A percentile compares a stretch with the other conserved stretches of the same genome.
phyloP scores from a whole-genome alignment of 225 moss, liverwort and hornwort species.

The Marchantia polymorpha region DNA sequence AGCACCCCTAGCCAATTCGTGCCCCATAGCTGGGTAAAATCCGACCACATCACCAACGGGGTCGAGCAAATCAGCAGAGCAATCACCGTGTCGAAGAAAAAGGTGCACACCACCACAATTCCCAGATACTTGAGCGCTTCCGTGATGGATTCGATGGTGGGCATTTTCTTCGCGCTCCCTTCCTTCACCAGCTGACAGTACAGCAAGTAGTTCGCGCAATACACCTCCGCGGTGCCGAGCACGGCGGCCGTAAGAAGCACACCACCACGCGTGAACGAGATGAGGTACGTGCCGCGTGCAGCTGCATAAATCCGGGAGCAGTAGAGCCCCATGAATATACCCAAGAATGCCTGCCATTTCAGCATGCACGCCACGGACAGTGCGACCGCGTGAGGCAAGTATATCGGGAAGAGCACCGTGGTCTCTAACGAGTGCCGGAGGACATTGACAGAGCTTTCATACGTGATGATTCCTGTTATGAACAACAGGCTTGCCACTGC shows the following conservation, averaged over 20 bases:
- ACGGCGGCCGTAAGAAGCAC: conserved; percentile 27
- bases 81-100: conserved; percentile 30
- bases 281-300: conserved; percentile 33
- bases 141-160: conserved; percentile 37
- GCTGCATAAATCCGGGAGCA: conserved; percentile 33
- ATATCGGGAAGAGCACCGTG: conserved; percentile 46
- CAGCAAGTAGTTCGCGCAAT: conserved; percentile 20
- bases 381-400: conserved; percentile 45
- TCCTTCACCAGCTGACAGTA: conserved; percentile 18
- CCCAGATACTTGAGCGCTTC: conserved; percentile 39
- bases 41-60: conserved; percentile 40
- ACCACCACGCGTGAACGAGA: background rate
- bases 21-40: conserved; percentile 37
- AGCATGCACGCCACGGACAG: conserved; percentile 28
- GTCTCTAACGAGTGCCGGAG: conserved; percentile 35
- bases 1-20: conserved; percentile 43
- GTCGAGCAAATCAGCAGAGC: conserved; percentile 37
- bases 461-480: conserved; percentile 49
- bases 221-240: conserved; percentile 40
- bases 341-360: conserved; percentile 26
- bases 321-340: conserved; percentile 37
- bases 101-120: conserved; percentile 24
- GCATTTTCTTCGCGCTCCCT: conserved; percentile 27
- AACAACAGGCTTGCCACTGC: conserved; percentile 20
- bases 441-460: conserved; percentile 56